Evolutionary conservation across 352 stramenopile species (phyloP).

Genomic region (Phytophthora pinifolia): DNA sequence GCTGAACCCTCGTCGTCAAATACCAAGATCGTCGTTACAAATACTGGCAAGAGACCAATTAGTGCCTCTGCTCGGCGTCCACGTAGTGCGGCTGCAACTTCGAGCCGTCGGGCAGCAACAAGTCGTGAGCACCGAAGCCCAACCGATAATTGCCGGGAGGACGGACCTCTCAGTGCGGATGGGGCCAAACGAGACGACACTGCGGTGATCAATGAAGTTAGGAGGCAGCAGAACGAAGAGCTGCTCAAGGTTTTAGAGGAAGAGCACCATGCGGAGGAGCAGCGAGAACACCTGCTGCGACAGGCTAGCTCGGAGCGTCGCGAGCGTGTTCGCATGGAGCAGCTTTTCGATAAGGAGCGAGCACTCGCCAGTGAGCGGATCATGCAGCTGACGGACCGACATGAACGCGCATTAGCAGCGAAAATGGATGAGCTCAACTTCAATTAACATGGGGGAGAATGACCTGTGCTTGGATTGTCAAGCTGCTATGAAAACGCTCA

Average conservation of each 20-base stretch:
- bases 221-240: constrained; percentile 70
- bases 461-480: not conserved
- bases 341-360: constrained; percentile 71
- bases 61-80: constrained; percentile 38
- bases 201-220: constrained; percentile 51
- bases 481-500: not conserved
- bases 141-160: constrained; percentile 9
- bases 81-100: constrained; percentile 15
- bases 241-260: constrained; percentile 70
- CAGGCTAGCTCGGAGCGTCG: constrained; percentile 30
- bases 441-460: constrained; percentile 9
- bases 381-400: constrained; percentile 70
- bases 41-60: constrained; percentile 19
- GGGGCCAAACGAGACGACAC: constrained; percentile 18
- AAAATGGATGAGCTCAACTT: constrained; percentile 34
- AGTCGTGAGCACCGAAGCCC: constrained; percentile 13
- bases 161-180: constrained; percentile 22
- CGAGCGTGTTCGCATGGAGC: constrained; percentile 64
- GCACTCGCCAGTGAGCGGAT: constrained; percentile 78
- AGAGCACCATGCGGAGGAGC: constrained; percentile 81
- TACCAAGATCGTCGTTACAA: not conserved
- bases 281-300: constrained; percentile 63
- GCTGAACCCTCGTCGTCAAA: constrained; percentile 11
- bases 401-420: constrained; percentile 54
- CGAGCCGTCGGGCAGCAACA: constrained; percentile 13